Evolutionary conservation across 441 rosid species (phyloP), one percentile per base, ranked within the genome.

Genomic region (Breynia disticha): DNA sequence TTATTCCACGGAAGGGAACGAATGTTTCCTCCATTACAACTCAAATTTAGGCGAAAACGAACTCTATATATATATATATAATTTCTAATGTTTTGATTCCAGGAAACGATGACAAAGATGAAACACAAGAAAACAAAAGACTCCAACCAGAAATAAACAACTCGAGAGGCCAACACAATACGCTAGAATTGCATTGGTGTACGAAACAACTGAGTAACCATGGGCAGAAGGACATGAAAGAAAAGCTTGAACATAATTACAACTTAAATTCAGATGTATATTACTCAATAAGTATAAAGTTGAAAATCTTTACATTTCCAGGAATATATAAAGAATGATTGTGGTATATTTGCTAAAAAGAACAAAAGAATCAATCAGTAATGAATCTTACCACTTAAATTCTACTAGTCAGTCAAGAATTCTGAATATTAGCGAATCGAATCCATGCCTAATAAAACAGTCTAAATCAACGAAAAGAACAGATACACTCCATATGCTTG

Each of bases 1-100:
- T 85, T 64, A 85, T 82, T 50, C 94, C 94, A 48, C 87, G 83
- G 45, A 85, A 60, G 49, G 94, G 94, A 70, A 82, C 89, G 69
- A 85, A 85, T 55, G 89, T 85, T 67, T 85, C 89, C 68, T 85
- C 89, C 94, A 85, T 85, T 68, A 65, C 28, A 71, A 56, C 48
- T 51, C 76, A 68, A 49, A 48, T 51, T 49, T 59, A 43, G 64
- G 54, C 55, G 37, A 59, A 38, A 16, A 44, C 17, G 12, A 68
- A 39, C 65, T 46, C 11, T 12, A 5, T 24, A 18, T 16, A 12
- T 28, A 2, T 21, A 58, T n/a, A n/a, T n/a, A n/a, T n/a, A n/a
- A n/a, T 35, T 38, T 13, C 52, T 32, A 0, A 22, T 9, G 12
- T 15, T 39, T 16, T 50, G 16, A 60, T 64, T 43, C 22, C 49